Evolutionary conservation across 441 rosid genomes (phyloP), one percentile per base, ranked within the genome.

Genomic region (Isatis lusitanica): DNA sequence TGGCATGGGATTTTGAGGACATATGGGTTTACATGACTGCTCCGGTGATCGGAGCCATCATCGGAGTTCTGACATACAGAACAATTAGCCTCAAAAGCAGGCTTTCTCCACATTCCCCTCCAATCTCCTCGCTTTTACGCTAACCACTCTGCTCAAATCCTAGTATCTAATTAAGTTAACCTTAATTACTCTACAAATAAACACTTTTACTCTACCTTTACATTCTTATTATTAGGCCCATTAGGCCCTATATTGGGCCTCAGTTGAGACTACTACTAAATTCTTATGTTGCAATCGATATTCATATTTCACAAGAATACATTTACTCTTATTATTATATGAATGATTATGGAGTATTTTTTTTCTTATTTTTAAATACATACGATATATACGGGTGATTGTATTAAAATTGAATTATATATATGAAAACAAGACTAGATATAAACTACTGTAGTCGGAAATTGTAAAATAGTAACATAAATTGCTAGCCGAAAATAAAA

Each of bases 11-110:
- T 63, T 89, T 89, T 57, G 82, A 83, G 36, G 82, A 81, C 68
- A 40, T 93, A 21, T 93, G 98, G 98, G 79, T 93, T 35, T 93
- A 93, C 67, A 63, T 90, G 11, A 85, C 81, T 12, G 97, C 89
- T 6, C 97, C 98, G 0, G 75, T 81, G 18, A 60, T 76, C 4
- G 97, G 98, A 79, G 90, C 98, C 9, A 17, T 87, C 5, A 58
- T 71, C 9, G 98, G 97, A 0, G 86, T 81, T 55, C 73, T 89
- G 12, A 24, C 81, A 55, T 88, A 81, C 69, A 80, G 79, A 55
- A 76, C 51, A 12, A 77, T 90, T 0, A 83, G 80, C 21, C 79
- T 85, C 21, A 83, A 61, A 56, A 75, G 28, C 42, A 78, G 17
- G 31, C 75, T 82, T 50, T 62, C 85, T 58, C 80, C 88, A 68